Evolutionary conservation across 805 yeast genomes (phyloP), one percentile per base, ranked within the genome.

Genomic region (Ogataea sp.): DNA sequence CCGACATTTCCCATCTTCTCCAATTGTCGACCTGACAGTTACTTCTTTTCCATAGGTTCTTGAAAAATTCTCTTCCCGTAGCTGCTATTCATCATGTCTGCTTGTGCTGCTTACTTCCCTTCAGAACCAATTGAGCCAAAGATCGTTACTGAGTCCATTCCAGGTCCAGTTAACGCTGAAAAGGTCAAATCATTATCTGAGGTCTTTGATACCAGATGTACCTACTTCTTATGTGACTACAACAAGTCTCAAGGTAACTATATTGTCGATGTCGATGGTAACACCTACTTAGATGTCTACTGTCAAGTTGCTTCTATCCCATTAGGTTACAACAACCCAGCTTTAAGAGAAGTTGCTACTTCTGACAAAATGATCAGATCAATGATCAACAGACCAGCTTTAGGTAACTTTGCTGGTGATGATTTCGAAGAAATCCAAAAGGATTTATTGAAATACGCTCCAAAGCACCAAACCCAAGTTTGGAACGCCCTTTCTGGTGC

Each of bases 401-500:
- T 82, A 43, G 93, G 90, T 53, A 80, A 80, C 65, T 83, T 83
- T 64, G 88, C 94, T 39, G 78, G 85, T 46, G 62, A 59, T 43
- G 88, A 83, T 52, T 68, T 71, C 43, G 71, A 64, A 45, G 47
- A 58, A 29, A 56, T 64, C 32, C 71, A 69, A 42, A 76, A 76
- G 56, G 81, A 78, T 34, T 71, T 85, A 48, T 64, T 83, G 48
- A 70, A 78, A 44, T 78, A 70, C 49, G 95, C 95, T 39, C 95
- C 95, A 55, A 74, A 75, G 59, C 89, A 88, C 47, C 81, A 80
- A 64, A 71, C 68, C 51, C 67, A 74, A 50, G 74, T 86, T 41
- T 86, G 93, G 89, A 73, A 83, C 24, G 90, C 83, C 37, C 67
- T 84, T 47, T 76, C 88, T 16, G 95, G 95, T 48, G 85, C 93